These are phyloP conservation scores for Colletotrichum nymphaeae DNA, from an alignment of 2,329 filamentous ascomycete species.

Conservation along the genomic window DNA sequence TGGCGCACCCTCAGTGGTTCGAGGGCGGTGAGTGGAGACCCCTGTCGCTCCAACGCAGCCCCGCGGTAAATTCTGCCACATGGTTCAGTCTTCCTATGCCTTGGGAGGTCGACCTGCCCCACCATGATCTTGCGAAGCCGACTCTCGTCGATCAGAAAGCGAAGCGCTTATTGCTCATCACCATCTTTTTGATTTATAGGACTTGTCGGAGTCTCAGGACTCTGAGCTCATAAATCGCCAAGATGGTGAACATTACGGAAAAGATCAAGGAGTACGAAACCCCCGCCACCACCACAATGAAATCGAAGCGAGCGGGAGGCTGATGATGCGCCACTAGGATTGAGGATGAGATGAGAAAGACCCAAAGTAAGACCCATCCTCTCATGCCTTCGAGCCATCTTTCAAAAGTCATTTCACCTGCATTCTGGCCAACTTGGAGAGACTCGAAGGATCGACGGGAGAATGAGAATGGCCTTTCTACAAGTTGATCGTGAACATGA, in stretches of 20 bases:
- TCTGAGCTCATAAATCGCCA: slow-evolving; percentile 45
- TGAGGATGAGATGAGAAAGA: slow-evolving; percentile 99
- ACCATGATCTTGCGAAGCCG: slow-evolving; percentile 32
- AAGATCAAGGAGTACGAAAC: slow-evolving; percentile 95
- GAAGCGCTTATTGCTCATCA: background rate
- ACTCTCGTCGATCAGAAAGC: slow-evolving; percentile 14
- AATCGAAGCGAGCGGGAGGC: slow-evolving; percentile 3
- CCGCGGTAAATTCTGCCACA: slow-evolving; percentile 35
- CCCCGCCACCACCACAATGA: background rate
- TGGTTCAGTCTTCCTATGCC: slow-evolving; percentile 18
- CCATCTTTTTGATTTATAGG: slow-evolving; percentile 3
- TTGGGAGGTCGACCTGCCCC: slow-evolving; percentile 28
- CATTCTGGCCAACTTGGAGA: background rate
- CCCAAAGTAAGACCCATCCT: slow-evolving; percentile 79
- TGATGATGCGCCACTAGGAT: slow-evolving; percentile 72
- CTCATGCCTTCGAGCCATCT: fast-evolving
- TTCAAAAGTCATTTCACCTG: background rate
- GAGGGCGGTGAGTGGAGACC: slow-evolving; percentile 21
- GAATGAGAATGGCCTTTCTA: background rate
- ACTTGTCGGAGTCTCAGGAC: slow-evolving; percentile 12
- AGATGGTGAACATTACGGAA: slow-evolving; percentile 99
- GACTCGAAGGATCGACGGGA: background rate
- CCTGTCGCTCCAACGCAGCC: slow-evolving; percentile 27
- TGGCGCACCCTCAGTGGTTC: background rate
- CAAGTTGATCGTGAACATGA: background rate